phyloP scores from a whole-genome alignment of 1,284 basidiomycete genomes.

The Pascua sp. region DNA sequence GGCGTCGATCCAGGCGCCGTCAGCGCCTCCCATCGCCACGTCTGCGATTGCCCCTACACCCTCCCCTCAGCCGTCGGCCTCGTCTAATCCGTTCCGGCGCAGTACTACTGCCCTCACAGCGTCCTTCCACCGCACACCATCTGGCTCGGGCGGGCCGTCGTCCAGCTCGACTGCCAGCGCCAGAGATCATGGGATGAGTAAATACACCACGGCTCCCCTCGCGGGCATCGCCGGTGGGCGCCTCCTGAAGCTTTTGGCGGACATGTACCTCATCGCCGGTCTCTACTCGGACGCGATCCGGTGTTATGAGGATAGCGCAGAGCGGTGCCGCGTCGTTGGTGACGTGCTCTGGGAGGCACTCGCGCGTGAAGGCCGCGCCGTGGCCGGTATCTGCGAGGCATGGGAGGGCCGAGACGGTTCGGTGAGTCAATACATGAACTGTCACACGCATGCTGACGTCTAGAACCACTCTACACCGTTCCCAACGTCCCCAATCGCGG shows the following conservation, averaged over 20 bases:
- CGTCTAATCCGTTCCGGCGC: slow-evolving; percentile 38
- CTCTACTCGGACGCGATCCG: slow-evolving; percentile 71
- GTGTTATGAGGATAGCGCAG: slow-evolving; percentile 80
- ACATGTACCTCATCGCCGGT: slow-evolving; percentile 80
- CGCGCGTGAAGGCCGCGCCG: slow-evolving; percentile 75
- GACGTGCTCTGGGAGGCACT: slow-evolving; percentile 85
- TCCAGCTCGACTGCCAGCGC: too few species aligned
- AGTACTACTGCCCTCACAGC: slow-evolving; percentile 34
- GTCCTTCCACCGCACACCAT: slow-evolving; percentile 32
- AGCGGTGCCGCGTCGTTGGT: slow-evolving; percentile 64
- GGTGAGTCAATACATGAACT: slow-evolving; percentile 38
- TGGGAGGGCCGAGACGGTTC: slow-evolving; percentile 73
- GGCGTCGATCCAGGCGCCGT: slow-evolving; percentile 36
- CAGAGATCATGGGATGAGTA: slow-evolving; percentile 6
- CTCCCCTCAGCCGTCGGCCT: slow-evolving; percentile 16
- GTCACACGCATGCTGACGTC: neutral
- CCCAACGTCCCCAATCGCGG: slow-evolving; percentile 36
- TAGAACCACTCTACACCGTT: slow-evolving; percentile 38
- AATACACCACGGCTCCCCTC: slow-evolving; percentile 38
- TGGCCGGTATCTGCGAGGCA: slow-evolving; percentile 70
- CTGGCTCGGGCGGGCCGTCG: slow-evolving; percentile 12
- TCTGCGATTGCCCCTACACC: slow-evolving; percentile 39
- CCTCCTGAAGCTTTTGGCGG: slow-evolving; percentile 80
- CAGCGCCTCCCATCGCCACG: slow-evolving; percentile 33
- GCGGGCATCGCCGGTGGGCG: slow-evolving; percentile 49